Conservation (phyloP, 768 basidiomycete genomes). For the Mycena alexandri region DNA sequence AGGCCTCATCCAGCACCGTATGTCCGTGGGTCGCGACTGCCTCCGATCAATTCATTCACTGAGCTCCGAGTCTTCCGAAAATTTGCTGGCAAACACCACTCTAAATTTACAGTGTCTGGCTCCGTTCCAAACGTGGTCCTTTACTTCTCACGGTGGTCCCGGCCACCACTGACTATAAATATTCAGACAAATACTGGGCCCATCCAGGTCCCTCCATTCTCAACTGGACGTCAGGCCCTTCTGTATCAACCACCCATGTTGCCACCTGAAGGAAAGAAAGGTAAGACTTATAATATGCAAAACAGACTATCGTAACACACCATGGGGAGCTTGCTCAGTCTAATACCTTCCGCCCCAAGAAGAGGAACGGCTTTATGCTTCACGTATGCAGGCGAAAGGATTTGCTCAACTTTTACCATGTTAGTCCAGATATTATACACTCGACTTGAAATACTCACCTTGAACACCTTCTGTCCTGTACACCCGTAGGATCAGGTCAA, state of each 20-base stretch:
- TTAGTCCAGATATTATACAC: background rate
- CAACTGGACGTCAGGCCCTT: background rate
- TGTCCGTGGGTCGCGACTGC: no score
- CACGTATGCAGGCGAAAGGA: background rate
- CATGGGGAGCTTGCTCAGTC: slow-evolving; percentile 3
- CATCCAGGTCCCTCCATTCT: background rate
- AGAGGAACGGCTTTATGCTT: slow-evolving; percentile 6
- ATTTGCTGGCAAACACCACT: no score
- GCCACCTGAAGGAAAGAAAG: background rate
- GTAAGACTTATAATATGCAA: background rate
- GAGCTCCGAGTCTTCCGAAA: no score
- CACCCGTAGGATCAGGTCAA: slow-evolving; percentile 10
- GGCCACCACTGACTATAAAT: no score
- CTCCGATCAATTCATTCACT: no score
- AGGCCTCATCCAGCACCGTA: no score
- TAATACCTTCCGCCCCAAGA: background rate
- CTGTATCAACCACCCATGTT: background rate
- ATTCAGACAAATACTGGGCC: background rate
- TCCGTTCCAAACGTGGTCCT: no score
- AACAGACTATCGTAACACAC: background rate
- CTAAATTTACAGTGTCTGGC: no score
- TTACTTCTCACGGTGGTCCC: no score
- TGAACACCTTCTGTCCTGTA: slow-evolving; percentile 5
- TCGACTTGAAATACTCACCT: slow-evolving; percentile 4
- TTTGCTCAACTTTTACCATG: background rate